These are phyloP conservation scores for Populus pruinosa DNA, from an alignment of 345 rosid species.

Conservation along the genomic window DNA sequence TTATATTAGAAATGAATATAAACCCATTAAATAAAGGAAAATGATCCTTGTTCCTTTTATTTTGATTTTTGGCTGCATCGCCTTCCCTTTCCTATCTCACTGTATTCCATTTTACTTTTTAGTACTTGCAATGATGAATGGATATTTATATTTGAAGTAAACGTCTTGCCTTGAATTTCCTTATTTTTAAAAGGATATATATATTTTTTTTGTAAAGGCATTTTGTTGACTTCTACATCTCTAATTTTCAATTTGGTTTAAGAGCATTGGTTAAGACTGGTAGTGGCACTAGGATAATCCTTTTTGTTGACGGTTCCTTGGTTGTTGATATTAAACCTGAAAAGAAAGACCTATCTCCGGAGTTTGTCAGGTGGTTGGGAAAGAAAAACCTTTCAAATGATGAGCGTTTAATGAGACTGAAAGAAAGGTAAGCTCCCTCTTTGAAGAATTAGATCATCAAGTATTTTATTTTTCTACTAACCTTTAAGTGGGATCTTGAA, in stretches of 20 bases:
- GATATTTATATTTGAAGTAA: neutral
- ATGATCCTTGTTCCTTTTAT: neutral
- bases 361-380: slow-evolving; percentile 73
- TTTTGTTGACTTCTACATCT: slow-evolving; percentile 92
- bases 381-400: slow-evolving; percentile 68
- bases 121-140: neutral
- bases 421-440: slow-evolving; percentile 64
- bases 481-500: neutral
- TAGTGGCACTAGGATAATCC: slow-evolving; percentile 66
- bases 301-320: slow-evolving; percentile 72
- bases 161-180: neutral
- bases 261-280: slow-evolving; percentile 94
- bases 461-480: neutral
- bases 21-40: no score
- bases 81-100: neutral
- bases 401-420: slow-evolving; percentile 67
- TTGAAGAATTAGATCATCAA: neutral
- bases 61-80: neutral
- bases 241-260: slow-evolving; percentile 89
- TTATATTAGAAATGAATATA: no score
- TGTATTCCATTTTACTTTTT: neutral
- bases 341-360: slow-evolving; percentile 59
- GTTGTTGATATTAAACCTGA: slow-evolving; percentile 57
- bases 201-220: slow-evolving; percentile 50
- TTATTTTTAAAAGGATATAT: neutral